Base-by-base conservation (phyloP, 805 yeast species). In the Candida verbasci region DNA sequence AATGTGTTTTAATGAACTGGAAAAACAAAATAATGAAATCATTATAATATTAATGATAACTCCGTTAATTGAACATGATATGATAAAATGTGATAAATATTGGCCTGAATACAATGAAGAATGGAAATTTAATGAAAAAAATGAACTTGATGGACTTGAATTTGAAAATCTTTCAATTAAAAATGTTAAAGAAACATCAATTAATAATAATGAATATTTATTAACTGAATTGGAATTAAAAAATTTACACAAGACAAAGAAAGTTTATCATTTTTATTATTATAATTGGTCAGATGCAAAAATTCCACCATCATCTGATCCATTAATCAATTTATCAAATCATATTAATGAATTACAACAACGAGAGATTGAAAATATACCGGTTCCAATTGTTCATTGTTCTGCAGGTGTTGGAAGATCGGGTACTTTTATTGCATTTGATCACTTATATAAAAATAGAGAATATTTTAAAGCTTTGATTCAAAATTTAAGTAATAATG, bases 401-500 rank as follows among this genome's bases (percentile, higher is more conserved):
- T 68, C 74, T 6, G 75, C 75, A 6, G 75, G 75, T 0, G 74
- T 69, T 1, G 75, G 75, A 3, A 48, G 75, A 41, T 64, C 73
- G 1, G 70, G 70, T 2, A 61, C 69, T 0, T 59, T 62, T 36
- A 62, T 60, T 25, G 64, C 65, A 5, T 46, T 56, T 42, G 70
- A 57, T 51, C 62, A 59, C 46, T 40, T 66, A 2, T 41, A 34
- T 17, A 33, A 17, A 17, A 24, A 34, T 22, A 22, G 17, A 17
- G 24, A 26, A 11, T 4, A 24, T 20, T 37, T 33, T 24, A 29
- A 23, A 25, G 14, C 31, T 1, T n/a, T 34, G 17, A 17, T 31
- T 9, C 18, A 29, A 14, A 14, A n/a, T 9, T 9, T 6, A 7
- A 24, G 10, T 9, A 35, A 24, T 11, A 8, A 17, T 29, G 33